Evolutionary conservation across 805 yeast species (phyloP), one percentile per base, ranked within the genome.

Genomic region (Barnettozyma sp.): DNA sequence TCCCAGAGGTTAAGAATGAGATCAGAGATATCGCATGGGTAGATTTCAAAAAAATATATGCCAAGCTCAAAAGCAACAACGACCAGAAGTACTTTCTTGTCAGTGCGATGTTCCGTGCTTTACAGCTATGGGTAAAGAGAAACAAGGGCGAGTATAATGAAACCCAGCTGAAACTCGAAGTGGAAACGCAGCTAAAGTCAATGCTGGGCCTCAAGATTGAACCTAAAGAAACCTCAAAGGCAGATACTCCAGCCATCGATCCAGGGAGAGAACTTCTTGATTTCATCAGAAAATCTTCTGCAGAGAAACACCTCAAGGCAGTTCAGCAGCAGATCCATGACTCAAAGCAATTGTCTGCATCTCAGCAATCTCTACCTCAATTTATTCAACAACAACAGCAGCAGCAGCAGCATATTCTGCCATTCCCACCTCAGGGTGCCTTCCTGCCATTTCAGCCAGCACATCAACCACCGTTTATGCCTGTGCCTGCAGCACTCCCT

Each of bases 1-100:
- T 66, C 43, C 97, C 98, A 1, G 65, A 71, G 40, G 95, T 85
- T 2, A 73, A 95, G 51, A 83, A 83, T 55, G 99, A 92, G 61
- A 94, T 92, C 45, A 73, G 79, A 30, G 73, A 74, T 37, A 84
- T 90, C 34, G 71, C 79, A 58, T 90, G 97, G 97, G 63, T 65
- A 44, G 80, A 76, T 47, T 62, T 82, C 43, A 77, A 63, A 39
- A 57, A 58, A 28, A 36, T 63, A 27, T 43, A 41, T 13, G 56
- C 60, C 38, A 56, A 57, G 31, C 48, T 58, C 7, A 48, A 50
- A 21, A 50, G 49, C 22, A 46, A 46, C 18, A 24, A 19, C 21
- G 34, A 20, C 12, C 47, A 48, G n/a, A 61, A 58, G 30, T 63
- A 54, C 37, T 66, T 63, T 38, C 38, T 66, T 17, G 55, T 65